phyloP scores from a whole-genome alignment of 2,329 filamentous ascomycete species.

The Epichloe elymi region DNA sequence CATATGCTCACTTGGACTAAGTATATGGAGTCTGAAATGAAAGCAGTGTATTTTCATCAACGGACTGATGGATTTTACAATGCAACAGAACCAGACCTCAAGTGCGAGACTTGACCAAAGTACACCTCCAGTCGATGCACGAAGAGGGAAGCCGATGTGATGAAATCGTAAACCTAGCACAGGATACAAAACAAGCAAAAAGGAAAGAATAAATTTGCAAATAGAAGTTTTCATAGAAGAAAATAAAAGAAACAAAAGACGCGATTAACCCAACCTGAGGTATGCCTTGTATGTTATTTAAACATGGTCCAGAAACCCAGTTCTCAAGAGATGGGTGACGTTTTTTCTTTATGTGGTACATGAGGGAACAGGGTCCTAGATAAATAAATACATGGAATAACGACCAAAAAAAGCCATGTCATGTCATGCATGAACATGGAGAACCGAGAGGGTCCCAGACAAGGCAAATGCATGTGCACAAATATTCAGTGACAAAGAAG shows the following conservation, averaged over 20 bases:
- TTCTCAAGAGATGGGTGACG: background rate
- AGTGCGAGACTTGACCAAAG: background rate
- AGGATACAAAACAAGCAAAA: background rate
- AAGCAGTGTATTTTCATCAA: background rate
- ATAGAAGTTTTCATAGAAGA: background rate
- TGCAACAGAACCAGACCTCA: background rate
- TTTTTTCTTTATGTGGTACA: background rate
- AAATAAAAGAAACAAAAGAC: background rate
- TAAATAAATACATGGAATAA: conserved; percentile 3
- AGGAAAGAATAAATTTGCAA: background rate
- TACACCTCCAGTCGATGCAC: background rate
- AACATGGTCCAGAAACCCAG: background rate
- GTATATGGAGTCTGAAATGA: background rate
- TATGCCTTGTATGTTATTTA: background rate
- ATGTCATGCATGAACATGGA: conserved; percentile 25
- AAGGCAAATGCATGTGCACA: conserved; percentile 11
- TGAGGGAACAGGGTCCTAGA: conserved; percentile 1
- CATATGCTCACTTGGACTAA: background rate
- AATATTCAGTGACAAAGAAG: conserved; percentile 9
- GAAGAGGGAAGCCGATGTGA: background rate
- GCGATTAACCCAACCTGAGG: background rate
- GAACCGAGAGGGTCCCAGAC: conserved; percentile 20
- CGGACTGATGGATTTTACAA: background rate
- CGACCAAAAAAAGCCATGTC: conserved; percentile 8
- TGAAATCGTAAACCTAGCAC: background rate